Evolutionary conservation across 441 rosid genomes (phyloP), one percentile per base, ranked within the genome.

Genomic region (Eruca vesicaria): DNA sequence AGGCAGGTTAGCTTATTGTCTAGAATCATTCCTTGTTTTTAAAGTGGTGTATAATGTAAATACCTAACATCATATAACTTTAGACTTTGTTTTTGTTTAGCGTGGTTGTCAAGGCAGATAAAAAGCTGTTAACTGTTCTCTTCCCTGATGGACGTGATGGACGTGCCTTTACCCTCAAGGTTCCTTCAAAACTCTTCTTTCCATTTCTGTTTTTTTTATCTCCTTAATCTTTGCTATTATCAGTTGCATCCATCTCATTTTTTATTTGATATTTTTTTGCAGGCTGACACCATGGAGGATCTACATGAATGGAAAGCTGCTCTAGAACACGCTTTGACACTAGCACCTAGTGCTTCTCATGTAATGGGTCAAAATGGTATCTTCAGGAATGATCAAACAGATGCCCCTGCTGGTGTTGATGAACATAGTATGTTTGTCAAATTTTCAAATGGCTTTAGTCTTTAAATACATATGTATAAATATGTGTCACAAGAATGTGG

Each of bases 271-370:
- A 16, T 65, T 8, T 6, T 14, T 33, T 65, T 80, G 63, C 87
- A 96, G 99, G 98, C 99, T 69, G 99, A 96, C 83, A 88, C 93
- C n/a, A 76, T 80, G 81, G 99, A 96, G 77, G 99, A 96, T 87
- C 84, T 96, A 72, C 52, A 86, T 53, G 98, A 88, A 64, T 96
- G 99, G 99, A 96, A 90, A 84, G 63, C 81, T 79, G 98, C 98
- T 62, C 92, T 96, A 65, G 98, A 96, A 82, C 82, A 81, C 78
- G 99, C 99, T 77, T 82, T 96, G 76, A 80, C 94, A 57, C 90
- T 86, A 83, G 98, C 99, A 80, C 99, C 99, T 2, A 87, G 76
- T 80, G 81, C 97, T 71, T 81, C 87, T 48, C 87, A 85, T 80
- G 89, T 79, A 58, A 84, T 84, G 88, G 96, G 96, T 76, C 96